Percentiles rank a stretch among this genome's conserved stretches.
Conservation (phyloP, 345 rosid species). For the Pugionium dolabratum region DNA sequence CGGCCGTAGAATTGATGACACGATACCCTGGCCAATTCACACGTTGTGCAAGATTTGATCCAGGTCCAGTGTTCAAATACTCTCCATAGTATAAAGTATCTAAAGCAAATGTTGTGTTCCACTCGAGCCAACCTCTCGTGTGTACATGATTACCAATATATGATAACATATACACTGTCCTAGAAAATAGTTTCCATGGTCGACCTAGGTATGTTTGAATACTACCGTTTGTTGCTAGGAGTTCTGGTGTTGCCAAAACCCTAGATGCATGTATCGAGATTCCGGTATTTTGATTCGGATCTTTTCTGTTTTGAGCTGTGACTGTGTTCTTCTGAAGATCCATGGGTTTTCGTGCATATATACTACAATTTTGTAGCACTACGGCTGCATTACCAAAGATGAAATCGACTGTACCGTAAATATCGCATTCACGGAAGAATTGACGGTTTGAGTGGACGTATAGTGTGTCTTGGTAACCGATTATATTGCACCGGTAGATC, state of each 20-base stretch:
- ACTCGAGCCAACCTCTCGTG: slow-evolving; percentile 93
- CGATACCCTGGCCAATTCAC: slow-evolving; percentile 86
- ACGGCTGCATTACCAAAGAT: slow-evolving; percentile 95
- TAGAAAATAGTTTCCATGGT: slow-evolving; percentile 87
- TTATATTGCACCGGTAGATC: slow-evolving; percentile 72
- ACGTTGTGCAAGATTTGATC: slow-evolving; percentile 61
- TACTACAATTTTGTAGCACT: slow-evolving; percentile 81
- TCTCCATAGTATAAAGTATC: slow-evolving; percentile 92
- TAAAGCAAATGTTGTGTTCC: slow-evolving; percentile 74
- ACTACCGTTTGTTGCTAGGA: slow-evolving; percentile 48
- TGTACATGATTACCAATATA: slow-evolving; percentile 78
- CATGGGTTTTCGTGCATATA: slow-evolving; percentile 87
- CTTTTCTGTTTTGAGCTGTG: slow-evolving; percentile 96
- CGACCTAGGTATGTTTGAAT: slow-evolving; percentile 79
- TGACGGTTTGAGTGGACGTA: slow-evolving; percentile 97
- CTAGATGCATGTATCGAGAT: slow-evolving; percentile 88
- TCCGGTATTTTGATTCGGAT: slow-evolving; percentile 93
- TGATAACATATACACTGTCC: slow-evolving; percentile 71
- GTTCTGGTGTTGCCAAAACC: slow-evolving; percentile 59
- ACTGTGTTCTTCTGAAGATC: slow-evolving; percentile 74
- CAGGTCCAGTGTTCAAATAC: slow-evolving; percentile 86
- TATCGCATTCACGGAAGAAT: slow-evolving; percentile 81
- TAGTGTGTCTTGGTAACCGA: slow-evolving; percentile 90
- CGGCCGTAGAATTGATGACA: slow-evolving; percentile 62
- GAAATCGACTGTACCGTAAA: slow-evolving; percentile 93